phyloP scores from a whole-genome alignment of 768 basidiomycete species.

The Naganishia kalamii region DNA sequence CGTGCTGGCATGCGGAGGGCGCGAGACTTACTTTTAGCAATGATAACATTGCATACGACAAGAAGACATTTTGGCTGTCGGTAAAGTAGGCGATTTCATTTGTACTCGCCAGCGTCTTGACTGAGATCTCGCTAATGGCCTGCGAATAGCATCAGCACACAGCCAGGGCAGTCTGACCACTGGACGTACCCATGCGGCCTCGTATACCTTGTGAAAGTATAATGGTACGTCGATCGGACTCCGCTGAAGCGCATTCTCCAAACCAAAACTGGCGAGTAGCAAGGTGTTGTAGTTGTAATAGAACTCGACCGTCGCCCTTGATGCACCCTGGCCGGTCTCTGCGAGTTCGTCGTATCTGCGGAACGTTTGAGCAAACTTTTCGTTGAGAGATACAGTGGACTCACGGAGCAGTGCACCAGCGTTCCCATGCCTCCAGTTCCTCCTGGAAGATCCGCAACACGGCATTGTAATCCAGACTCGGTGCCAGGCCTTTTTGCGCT shows the following conservation, averaged over 20 bases:
- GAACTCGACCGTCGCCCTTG: constrained; percentile 57
- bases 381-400: background rate
- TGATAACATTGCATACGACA: constrained; percentile 86
- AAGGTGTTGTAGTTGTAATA: constrained; percentile 75
- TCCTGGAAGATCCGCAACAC: constrained; percentile 20
- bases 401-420: constrained; percentile 12
- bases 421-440: constrained; percentile 21
- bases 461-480: constrained; percentile 66
- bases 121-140: constrained; percentile 59
- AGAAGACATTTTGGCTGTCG: constrained; percentile 84
- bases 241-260: constrained; percentile 85
- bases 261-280: constrained; percentile 88
- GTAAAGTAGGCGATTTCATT: constrained; percentile 77
- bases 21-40: constrained; percentile 67
- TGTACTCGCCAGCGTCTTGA: constrained; percentile 62
- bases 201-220: constrained; percentile 44
- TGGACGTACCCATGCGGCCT: constrained; percentile 38
- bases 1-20: background rate
- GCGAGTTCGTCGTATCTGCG: background rate
- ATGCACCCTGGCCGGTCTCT: constrained; percentile 32
- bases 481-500: constrained; percentile 72
- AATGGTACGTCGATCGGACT: constrained; percentile 44
- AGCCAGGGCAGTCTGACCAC: background rate
- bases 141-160: background rate
- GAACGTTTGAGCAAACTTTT: background rate